Conservation (phyloP, 2,329 filamentous ascomycete genomes). For the Furcasterigmium sp. region DNA sequence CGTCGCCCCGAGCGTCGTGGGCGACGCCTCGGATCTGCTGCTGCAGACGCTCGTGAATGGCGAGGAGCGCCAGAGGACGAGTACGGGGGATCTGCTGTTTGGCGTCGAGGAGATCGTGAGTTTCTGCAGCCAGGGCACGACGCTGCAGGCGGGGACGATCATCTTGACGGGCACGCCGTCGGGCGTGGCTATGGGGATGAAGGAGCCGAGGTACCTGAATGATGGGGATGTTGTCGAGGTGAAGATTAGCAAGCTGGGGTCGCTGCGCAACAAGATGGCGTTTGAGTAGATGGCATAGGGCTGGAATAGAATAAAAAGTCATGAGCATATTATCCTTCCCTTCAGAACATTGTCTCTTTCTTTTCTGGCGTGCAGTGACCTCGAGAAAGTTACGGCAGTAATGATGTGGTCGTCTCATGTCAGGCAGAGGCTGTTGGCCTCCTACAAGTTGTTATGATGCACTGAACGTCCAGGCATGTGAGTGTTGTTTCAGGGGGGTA, state of each 20-base stretch:
- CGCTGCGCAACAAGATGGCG: conserved; percentile 31
- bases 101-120: conserved; percentile 38
- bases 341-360: no score
- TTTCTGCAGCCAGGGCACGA: conserved; percentile 43
- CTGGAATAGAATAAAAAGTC: not conserved
- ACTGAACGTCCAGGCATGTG: no score
- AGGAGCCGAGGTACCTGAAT: conserved; percentile 34
- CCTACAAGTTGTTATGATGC: no score
- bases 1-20: conserved; percentile 22
- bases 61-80: conserved; percentile 41
- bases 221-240: conserved; percentile 38
- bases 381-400: no score
- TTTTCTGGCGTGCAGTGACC: no score
- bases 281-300: conserved; percentile 19
- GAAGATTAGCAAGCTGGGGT: conserved; percentile 27
- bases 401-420: no score
- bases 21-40: conserved; percentile 19
- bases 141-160: conserved; percentile 43
- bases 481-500: no score
- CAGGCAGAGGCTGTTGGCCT: no score
- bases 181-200: conserved; percentile 41
- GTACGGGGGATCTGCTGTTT: conserved; percentile 44
- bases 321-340: no score
- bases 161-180: conserved; percentile 43
- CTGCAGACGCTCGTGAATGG: conserved; percentile 42